Percentiles rank a stretch among this genome's conserved stretches.
Evolutionary conservation across 2,329 filamentous ascomycete species (phyloP).

Genomic region (Paracorniculantispora psalliotae): DNA sequence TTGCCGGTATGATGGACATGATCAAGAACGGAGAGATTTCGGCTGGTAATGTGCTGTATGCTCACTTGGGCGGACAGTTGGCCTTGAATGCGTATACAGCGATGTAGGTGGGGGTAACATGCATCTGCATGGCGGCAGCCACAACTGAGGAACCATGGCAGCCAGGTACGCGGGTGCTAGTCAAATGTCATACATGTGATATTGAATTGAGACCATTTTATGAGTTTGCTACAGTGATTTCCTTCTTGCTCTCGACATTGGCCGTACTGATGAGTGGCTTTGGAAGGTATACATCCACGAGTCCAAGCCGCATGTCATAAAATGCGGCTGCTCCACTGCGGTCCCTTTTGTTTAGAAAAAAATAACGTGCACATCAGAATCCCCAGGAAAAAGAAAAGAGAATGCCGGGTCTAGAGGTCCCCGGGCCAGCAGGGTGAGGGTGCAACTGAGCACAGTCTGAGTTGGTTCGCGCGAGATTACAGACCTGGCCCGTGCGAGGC

Average conservation of each 20-base stretch:
- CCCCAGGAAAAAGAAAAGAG: neutral
- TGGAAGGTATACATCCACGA: neutral
- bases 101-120: neutral
- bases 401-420: neutral
- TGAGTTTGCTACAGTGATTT: too few relatives aligned
- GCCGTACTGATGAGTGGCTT: neutral
- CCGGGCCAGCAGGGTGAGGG: neutral
- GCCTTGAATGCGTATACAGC: conserved; percentile 62
- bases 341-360: neutral
- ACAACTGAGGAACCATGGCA: neutral
- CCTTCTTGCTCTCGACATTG: neutral
- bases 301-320: neutral
- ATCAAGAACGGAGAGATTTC: conserved; percentile 57
- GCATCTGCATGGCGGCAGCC: neutral
- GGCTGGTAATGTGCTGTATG: conserved; percentile 64
- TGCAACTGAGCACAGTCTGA: neutral
- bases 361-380: neutral
- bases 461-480: neutral
- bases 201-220: too few relatives aligned
- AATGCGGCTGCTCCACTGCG: neutral
- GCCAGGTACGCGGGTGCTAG: too few relatives aligned
- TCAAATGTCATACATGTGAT: too few relatives aligned
- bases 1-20: conserved; percentile 67
- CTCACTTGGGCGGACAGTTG: conserved; percentile 65
- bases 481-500: conserved; percentile 4